Conservation (phyloP, 129 eudicot species). For the Glebionis coronaria region DNA sequence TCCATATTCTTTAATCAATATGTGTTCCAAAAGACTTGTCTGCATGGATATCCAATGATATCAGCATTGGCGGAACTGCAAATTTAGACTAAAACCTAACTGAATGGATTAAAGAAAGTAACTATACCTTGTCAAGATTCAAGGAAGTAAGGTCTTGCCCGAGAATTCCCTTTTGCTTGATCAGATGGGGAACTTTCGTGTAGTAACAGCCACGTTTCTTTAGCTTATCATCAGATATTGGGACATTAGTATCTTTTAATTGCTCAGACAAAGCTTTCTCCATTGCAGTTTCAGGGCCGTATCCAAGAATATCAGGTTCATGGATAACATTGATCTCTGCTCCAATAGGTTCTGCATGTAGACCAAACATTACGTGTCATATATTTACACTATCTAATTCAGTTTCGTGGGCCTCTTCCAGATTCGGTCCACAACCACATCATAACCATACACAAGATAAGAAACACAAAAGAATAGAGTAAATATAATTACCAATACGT, state of each 20-base stretch:
- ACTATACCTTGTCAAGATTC: constrained; percentile 89
- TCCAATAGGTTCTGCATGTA: constrained; percentile 77
- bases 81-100: neutral
- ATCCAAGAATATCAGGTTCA: constrained; percentile 56
- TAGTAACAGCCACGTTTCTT: constrained; percentile 66
- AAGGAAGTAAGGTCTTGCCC: constrained; percentile 72
- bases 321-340: constrained; percentile 74
- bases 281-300: constrained; percentile 45
- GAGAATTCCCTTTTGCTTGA: constrained; percentile 69
- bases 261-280: constrained; percentile 76
- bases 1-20: constrained; percentile 70
- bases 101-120: neutral
- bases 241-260: constrained; percentile 52
- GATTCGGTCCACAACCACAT: neutral
- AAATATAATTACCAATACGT: constrained; percentile 55
- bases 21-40: constrained; percentile 65
- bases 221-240: constrained; percentile 32
- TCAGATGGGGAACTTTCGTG: constrained; percentile 71
- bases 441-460: no score
- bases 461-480: no score
- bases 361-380: constrained; percentile 14
- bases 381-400: constrained; percentile 12
- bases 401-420: neutral
- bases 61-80: neutral
- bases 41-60: constrained; percentile 23